Percentiles rank a stretch among this genome's conserved stretches.
These are phyloP conservation scores for Melampsora allii-populina DNA, from an alignment of 1,284 basidiomycete species.

Conservation along the genomic window DNA sequence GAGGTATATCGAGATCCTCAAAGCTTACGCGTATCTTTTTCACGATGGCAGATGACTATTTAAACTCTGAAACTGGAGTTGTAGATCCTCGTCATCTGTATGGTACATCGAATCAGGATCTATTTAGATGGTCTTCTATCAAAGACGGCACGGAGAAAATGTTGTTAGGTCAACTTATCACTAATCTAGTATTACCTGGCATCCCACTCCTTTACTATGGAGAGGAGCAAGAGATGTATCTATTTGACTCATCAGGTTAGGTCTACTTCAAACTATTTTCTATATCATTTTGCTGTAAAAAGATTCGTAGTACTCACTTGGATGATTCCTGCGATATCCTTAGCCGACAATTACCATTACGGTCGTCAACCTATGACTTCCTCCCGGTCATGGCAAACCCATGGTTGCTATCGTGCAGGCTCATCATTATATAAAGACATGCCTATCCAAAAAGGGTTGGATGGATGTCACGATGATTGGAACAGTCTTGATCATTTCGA, in stretches of 20 bases:
- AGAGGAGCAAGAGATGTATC: conserved; percentile 33
- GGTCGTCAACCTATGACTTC: conserved; percentile 89
- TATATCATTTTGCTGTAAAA: not conserved
- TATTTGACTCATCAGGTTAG: conserved; percentile 41
- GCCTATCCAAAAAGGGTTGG: conserved; percentile 69
- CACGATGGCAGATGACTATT: conserved; percentile 63
- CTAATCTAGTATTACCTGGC: conserved; percentile 76
- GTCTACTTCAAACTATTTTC: conserved; percentile 61
- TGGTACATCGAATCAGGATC: conserved; percentile 81
- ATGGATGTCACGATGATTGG: conserved; percentile 80
- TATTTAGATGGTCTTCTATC: conserved; percentile 86
- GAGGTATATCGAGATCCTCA: not conserved
- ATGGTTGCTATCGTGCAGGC: conserved; percentile 83
- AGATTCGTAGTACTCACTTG: not conserved
- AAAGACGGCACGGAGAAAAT: conserved; percentile 74
- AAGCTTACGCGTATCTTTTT: not conserved
- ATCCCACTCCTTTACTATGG: conserved; percentile 62
- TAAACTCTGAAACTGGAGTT: conserved; percentile 65
- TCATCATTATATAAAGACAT: conserved; percentile 87
- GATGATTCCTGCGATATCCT: not conserved
- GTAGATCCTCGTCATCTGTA: conserved; percentile 82
- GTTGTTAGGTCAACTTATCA: conserved; percentile 71
- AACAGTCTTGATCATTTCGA: conserved; percentile 89
- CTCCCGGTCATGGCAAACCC: conserved; percentile 79
- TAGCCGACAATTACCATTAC: conserved; percentile 44